phyloP scores from a whole-genome alignment of 1,284 basidiomycete genomes.

The Sanghuangporus sanghuang region DNA sequence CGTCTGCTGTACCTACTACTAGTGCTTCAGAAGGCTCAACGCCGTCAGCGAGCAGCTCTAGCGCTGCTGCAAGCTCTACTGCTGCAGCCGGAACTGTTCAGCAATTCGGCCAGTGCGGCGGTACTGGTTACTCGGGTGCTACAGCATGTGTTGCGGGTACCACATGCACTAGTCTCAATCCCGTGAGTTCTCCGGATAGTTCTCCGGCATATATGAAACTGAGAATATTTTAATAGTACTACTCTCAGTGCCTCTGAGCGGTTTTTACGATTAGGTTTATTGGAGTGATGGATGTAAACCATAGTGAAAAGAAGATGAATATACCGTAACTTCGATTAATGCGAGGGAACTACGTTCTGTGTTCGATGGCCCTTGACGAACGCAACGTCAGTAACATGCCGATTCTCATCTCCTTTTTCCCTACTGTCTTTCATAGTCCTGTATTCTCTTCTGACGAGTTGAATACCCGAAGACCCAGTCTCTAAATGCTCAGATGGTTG shows the following conservation, averaged over 20 bases:
- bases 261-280: background rate
- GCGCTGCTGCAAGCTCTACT: constrained; percentile 4
- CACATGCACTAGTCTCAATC: constrained; percentile 17
- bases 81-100: constrained; percentile 13
- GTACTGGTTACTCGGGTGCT: constrained; percentile 19
- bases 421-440: too few relatives aligned
- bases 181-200: constrained; percentile 3
- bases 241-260: constrained; percentile 13
- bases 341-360: too few relatives aligned
- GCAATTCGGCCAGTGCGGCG: constrained; percentile 20
- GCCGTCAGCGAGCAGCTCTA: background rate
- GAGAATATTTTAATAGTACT: constrained; percentile 5
- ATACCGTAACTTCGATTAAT: too few relatives aligned
- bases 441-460: too few relatives aligned
- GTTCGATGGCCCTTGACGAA: too few relatives aligned
- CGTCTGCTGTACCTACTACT: background rate
- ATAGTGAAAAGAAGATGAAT: too few relatives aligned
- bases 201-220: background rate
- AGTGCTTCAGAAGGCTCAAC: constrained; percentile 1
- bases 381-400: too few relatives aligned
- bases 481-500: too few relatives aligned
- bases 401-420: too few relatives aligned
- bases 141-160: constrained; percentile 17
- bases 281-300: too few relatives aligned
- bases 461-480: too few relatives aligned